These are phyloP conservation scores for Grigorovia jiainica DNA, from an alignment of 805 yeast genomes.

Conservation along the genomic window DNA sequence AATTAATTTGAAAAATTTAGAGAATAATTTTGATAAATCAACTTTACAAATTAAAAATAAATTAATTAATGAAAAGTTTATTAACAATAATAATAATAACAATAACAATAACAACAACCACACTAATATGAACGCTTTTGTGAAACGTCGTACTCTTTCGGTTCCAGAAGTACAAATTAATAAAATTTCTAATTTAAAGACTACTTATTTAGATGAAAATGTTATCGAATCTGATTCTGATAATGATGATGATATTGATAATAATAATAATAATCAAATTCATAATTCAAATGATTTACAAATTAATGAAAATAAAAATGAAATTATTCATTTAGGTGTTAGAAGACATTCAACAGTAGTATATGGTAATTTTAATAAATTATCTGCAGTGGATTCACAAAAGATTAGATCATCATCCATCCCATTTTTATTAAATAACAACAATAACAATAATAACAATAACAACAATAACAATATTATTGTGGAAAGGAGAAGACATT, in stretches of 20 bases:
- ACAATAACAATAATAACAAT: neutral
- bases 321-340: neutral
- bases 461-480: neutral
- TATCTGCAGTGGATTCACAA: neutral
- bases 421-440: neutral
- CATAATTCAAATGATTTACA: neutral
- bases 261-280: neutral
- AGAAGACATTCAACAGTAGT: neutral
- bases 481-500: slow-evolving; percentile 2
- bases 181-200: slow-evolving; percentile 5
- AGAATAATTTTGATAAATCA: neutral
- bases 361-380: neutral
- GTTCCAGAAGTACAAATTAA: neutral
- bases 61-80: neutral
- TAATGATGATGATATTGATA: slow-evolving; percentile 9
- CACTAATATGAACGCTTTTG: neutral
- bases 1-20: slow-evolving; percentile 19
- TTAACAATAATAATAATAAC: slow-evolving; percentile 1
- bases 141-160: neutral
- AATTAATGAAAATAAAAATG: slow-evolving; percentile 1
- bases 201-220: slow-evolving; percentile 32
- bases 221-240: slow-evolving; percentile 29
- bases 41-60: neutral
- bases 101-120: neutral
- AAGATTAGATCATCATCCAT: neutral